phyloP scores from a whole-genome alignment of 768 basidiomycete genomes.

The Lactarius hatsudake region DNA sequence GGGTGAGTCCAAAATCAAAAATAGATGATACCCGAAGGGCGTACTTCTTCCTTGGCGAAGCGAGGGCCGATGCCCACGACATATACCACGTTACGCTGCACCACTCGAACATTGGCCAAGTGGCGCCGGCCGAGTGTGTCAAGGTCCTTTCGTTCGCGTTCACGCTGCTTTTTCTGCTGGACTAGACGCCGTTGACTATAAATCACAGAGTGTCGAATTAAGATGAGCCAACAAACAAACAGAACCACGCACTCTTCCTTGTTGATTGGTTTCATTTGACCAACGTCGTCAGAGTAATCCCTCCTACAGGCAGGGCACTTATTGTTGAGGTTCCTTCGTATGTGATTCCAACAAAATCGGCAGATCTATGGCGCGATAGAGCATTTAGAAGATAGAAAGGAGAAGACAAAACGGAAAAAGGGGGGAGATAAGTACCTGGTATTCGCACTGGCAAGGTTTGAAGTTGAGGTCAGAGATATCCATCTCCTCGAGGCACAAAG shows the following conservation, averaged over 20 bases:
- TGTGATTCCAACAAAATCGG: conserved; percentile 99
- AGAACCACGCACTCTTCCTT: conserved; percentile 80
- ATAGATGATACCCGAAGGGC: conserved; percentile 29
- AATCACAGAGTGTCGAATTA: conserved; percentile 14
- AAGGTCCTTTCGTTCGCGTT: conserved; percentile 93
- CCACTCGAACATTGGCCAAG: conserved; percentile 91
- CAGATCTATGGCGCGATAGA: conserved; percentile 67
- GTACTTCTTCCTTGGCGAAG: conserved; percentile 94
- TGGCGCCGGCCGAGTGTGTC: conserved; percentile 81
- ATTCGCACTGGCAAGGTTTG: conserved; percentile 98
- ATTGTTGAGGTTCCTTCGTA: conserved; percentile 92
- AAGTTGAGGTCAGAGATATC: conserved; percentile 99
- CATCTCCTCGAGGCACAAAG: conserved; percentile 97
- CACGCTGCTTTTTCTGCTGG: conserved; percentile 92
- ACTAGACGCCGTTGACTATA: conserved; percentile 89
- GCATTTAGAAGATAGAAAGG: conserved; percentile 19
- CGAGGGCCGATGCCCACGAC: conserved; percentile 92
- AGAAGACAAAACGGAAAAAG: conserved; percentile 2
- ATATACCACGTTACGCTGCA: conserved; percentile 94
- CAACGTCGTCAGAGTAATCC: conserved; percentile 86
- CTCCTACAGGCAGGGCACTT: conserved; percentile 96
- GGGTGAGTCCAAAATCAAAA: conserved; percentile 24
- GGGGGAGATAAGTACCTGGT: conserved; percentile 62
- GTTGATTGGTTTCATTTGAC: conserved; percentile 93
- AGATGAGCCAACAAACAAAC: not conserved